phyloP scores from a whole-genome alignment of 306 rosid genomes.

The Prunus dulcis region DNA sequence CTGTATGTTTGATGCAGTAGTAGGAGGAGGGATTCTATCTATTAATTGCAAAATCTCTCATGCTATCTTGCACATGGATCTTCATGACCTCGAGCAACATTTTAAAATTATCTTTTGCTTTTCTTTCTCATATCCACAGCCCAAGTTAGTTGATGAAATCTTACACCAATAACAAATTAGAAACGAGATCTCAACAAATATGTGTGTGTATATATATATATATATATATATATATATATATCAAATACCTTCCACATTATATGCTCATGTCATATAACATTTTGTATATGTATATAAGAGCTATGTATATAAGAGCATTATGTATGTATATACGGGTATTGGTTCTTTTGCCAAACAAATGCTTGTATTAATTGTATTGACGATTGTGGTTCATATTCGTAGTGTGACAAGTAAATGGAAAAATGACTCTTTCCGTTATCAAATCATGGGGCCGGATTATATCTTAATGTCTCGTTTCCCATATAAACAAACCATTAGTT shows the following conservation, averaged over 20 bases:
- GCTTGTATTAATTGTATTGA: no score
- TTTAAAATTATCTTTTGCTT: conserved; percentile 16
- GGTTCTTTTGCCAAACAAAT: not conserved
- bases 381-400: not conserved
- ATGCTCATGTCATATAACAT: not conserved
- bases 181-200: not conserved
- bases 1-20: conserved; percentile 23
- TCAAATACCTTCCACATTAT: no score
- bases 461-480: no score
- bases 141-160: not conserved
- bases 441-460: no score
- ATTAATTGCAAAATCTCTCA: conserved; percentile 41
- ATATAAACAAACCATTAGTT: no score
- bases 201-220: not conserved
- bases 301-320: no score
- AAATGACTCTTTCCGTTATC: no score
- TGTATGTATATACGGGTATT: not conserved
- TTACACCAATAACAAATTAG: not conserved
- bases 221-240: not conserved
- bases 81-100: conserved; percentile 59
- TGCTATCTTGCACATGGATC: conserved; percentile 52
- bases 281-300: no score
- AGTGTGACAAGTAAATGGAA: not conserved
- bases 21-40: conserved; percentile 24
- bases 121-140: not conserved